Percentiles rank a stretch among this genome's conserved stretches.
Conservation (phyloP, 495 filamentous ascomycete genomes). For the Hypoxylon cercidicola region DNA sequence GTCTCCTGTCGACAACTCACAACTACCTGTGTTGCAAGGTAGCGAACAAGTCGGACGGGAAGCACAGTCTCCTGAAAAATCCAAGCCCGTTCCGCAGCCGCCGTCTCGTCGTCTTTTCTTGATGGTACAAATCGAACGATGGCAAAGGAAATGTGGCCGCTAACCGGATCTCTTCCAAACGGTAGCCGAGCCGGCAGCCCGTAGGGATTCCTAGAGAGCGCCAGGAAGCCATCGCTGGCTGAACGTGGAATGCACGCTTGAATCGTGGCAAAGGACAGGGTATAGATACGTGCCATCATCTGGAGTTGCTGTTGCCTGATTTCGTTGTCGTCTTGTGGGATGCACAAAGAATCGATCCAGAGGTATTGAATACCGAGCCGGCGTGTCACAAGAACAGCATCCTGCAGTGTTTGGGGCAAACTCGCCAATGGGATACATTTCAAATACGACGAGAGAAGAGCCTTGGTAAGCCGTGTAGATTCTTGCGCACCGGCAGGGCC, state of each 20-base stretch:
- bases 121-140: background rate
- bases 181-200: too few relatives aligned
- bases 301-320: slow-evolving; percentile 14
- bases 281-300: slow-evolving; percentile 30
- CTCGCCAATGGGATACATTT: background rate
- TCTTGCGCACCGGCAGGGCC: slow-evolving; percentile 7
- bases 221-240: too few relatives aligned
- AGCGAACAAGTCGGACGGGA: too few relatives aligned
- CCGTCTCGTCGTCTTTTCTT: too few relatives aligned
- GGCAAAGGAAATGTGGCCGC: background rate
- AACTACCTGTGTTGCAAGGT: too few relatives aligned
- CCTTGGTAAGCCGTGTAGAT: slow-evolving; percentile 3
- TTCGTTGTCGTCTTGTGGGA: slow-evolving; percentile 23
- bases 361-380: slow-evolving; percentile 26
- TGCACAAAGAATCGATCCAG: slow-evolving; percentile 37
- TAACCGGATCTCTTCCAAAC: too few relatives aligned
- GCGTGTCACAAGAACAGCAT: slow-evolving; percentile 10
- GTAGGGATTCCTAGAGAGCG: too few relatives aligned
- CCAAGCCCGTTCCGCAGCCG: background rate
- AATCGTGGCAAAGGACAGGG: slow-evolving; percentile 23
- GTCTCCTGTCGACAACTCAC: too few relatives aligned
- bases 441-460: too few relatives aligned
- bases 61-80: slow-evolving; percentile 47
- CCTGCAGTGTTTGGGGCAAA: slow-evolving; percentile 2
- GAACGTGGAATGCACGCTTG: background rate